phyloP scores from a whole-genome alignment of 2,329 filamentous ascomycete species.

The Colletotrichum simmondsii region DNA sequence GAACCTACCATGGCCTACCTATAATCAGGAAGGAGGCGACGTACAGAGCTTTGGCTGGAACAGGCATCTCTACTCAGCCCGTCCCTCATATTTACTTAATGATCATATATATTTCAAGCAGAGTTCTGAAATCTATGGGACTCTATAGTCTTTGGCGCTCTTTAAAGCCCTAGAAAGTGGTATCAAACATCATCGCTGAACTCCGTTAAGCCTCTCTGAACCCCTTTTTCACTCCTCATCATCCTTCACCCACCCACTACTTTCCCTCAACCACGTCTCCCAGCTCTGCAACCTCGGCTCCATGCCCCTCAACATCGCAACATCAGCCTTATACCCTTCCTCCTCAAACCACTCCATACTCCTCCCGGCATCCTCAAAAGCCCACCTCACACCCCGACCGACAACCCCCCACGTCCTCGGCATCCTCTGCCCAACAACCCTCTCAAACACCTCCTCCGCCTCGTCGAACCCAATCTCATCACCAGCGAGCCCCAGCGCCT shows the following conservation, averaged over 20 bases:
- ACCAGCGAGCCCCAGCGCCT: constrained; percentile 28
- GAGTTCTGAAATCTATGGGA: too few relatives aligned
- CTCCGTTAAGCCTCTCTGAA: too few relatives aligned
- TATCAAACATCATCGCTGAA: too few relatives aligned
- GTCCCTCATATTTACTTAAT: too few relatives aligned
- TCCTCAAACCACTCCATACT: constrained; percentile 34
- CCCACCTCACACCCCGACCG: constrained; percentile 24
- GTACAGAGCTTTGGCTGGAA: too few relatives aligned
- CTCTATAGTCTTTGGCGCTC: too few relatives aligned
- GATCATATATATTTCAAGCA: too few relatives aligned
- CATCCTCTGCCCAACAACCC: constrained; percentile 13
- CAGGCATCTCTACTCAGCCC: too few relatives aligned
- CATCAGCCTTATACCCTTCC: constrained; percentile 28
- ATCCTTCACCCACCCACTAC: constrained; percentile 35
- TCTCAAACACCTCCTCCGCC: constrained; percentile 14
- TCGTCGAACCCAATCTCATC: constrained; percentile 32
- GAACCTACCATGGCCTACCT: too few relatives aligned
- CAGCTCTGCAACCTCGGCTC: constrained; percentile 35
- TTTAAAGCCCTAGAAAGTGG: too few relatives aligned
- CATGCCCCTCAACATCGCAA: constrained; percentile 7
- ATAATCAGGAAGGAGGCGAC: too few relatives aligned
- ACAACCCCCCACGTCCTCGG: constrained; percentile 18
- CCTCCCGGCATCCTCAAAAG: constrained; percentile 26
- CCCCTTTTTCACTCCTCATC: background rate
- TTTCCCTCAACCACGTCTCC: constrained; percentile 36